Evolutionary conservation across 2,329 filamentous ascomycete genomes (phyloP), one percentile per base, ranked within the genome.

Genomic region (Curvularia eragrostidis): DNA sequence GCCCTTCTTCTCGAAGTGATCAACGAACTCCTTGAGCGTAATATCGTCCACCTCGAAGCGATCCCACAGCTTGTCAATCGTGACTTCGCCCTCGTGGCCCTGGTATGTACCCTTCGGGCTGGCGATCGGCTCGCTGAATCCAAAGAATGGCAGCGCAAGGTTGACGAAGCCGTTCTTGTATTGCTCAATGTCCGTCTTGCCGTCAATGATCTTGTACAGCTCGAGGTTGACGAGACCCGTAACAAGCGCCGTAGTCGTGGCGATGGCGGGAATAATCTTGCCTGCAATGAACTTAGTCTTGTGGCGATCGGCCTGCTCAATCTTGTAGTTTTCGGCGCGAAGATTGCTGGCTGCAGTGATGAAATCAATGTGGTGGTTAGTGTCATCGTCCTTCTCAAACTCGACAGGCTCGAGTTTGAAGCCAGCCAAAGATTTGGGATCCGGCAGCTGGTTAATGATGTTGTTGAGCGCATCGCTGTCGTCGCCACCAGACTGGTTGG

Each of bases 131-230:
- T 99, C 95, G 72, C 92, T 96, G 85, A 99, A 99, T 38, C 94
- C 94, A 69, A 99, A 97, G 85, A 99, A 98, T 0, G 95, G 95
- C 63, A 99, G 82, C 1, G 95, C 95, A 66, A 99, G 81, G 80
- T 99, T 99, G 80, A 98, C 85, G 78, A 99, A 99, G 15, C 95
- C 95, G 75, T 99, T 99, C 86, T 98, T 98, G 88, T 96, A 99
- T 79, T 98, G 91, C 80, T 98, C 95, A 64, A 97, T 89, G 68
- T 98, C 92, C n/a, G 85, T 87, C 84, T 99, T 97, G 74, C 93
- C 94, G 72, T 98, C 95, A 44, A 99, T 84, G 63, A 99, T 86
- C 87, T 99, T 99, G 88, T 91, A 97, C 47, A 98, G 81, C 81
- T 99, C 95, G 44, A 99, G 82, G 15, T 96, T 85, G 52, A 99